phyloP scores from a whole-genome alignment of 352 stramenopile genomes.

The Phytophthora sp. region DNA sequence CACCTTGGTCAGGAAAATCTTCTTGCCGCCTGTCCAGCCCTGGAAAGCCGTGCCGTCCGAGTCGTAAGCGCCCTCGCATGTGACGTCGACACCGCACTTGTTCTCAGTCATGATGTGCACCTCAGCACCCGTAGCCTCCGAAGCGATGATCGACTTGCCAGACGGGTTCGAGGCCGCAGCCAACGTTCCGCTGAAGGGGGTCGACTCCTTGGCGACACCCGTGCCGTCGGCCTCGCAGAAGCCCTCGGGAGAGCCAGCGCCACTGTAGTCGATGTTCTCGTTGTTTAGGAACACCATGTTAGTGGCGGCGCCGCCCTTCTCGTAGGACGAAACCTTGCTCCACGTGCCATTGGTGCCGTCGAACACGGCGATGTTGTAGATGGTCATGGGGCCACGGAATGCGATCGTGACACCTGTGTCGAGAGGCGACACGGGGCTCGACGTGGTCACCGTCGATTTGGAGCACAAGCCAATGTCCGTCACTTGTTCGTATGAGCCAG shows the following conservation, averaged over 20 bases:
- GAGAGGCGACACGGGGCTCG: slow-evolving; percentile 59
- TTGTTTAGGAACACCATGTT: slow-evolving; percentile 90
- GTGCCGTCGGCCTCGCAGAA: slow-evolving; percentile 65
- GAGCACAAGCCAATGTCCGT: slow-evolving; percentile 65
- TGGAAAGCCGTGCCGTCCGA: slow-evolving; percentile 65
- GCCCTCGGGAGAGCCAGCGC: slow-evolving; percentile 58
- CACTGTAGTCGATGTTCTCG: slow-evolving; percentile 76
- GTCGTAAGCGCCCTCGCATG: slow-evolving; percentile 76
- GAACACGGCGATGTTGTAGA: slow-evolving; percentile 79
- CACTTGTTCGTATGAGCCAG: slow-evolving; percentile 73
- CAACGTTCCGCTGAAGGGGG: slow-evolving; percentile 57
- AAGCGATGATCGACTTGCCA: slow-evolving; percentile 51
- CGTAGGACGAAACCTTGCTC: slow-evolving; percentile 73
- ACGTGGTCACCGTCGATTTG: slow-evolving; percentile 49
- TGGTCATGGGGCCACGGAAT: slow-evolving; percentile 72
- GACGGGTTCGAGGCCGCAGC: slow-evolving; percentile 53
- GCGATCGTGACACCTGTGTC: slow-evolving; percentile 70
- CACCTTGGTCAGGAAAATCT: slow-evolving; percentile 80
- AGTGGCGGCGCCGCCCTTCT: slow-evolving; percentile 47
- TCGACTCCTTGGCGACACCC: slow-evolving; percentile 44
- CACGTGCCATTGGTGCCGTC: slow-evolving; percentile 53
- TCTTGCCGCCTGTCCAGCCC: slow-evolving; percentile 77
- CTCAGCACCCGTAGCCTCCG: slow-evolving; percentile 70
- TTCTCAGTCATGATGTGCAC: slow-evolving; percentile 80
- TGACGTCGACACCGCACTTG: slow-evolving; percentile 53